phyloP scores from a whole-genome alignment of 2,329 filamentous ascomycete genomes.

The Ophiosphaerella korrae region DNA sequence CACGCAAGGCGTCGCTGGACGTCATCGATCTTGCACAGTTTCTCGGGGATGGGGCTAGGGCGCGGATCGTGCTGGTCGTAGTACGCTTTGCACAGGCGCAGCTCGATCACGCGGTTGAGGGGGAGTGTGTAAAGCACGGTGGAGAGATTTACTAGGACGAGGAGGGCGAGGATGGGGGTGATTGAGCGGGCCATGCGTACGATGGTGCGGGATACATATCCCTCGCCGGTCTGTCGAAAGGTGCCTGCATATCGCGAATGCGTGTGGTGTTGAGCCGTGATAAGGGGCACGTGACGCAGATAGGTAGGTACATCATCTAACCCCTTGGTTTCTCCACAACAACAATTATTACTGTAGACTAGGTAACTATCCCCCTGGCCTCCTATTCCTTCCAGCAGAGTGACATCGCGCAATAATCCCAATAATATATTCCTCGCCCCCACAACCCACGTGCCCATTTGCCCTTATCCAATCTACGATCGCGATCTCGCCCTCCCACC shows the following conservation, averaged over 20 bases:
- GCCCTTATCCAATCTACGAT: conserved; percentile 2
- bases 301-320: not conserved
- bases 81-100: conserved; percentile 54
- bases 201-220: too few relatives aligned
- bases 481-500: conserved; percentile 4
- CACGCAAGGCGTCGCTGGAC: conserved; percentile 59
- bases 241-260: too few relatives aligned
- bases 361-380: too few relatives aligned
- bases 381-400: too few relatives aligned
- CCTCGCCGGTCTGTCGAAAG: too few relatives aligned
- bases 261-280: not conserved
- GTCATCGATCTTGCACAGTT: conserved; percentile 59
- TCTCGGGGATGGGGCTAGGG: conserved; percentile 55
- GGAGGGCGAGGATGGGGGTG: conserved; percentile 30
- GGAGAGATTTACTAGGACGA: conserved; percentile 42
- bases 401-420: not conserved
- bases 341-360: too few relatives aligned
- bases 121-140: conserved; percentile 44
- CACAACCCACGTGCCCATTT: too few relatives aligned
- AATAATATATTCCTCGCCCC: conserved; percentile 2
- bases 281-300: conserved; percentile 5
- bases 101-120: conserved; percentile 45
- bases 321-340: too few relatives aligned
- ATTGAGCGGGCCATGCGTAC: not conserved
- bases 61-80: conserved; percentile 51